These are phyloP conservation scores for Rhodotorula sp. DNA, from an alignment of 1,284 basidiomycete species.

Conservation along the genomic window DNA sequence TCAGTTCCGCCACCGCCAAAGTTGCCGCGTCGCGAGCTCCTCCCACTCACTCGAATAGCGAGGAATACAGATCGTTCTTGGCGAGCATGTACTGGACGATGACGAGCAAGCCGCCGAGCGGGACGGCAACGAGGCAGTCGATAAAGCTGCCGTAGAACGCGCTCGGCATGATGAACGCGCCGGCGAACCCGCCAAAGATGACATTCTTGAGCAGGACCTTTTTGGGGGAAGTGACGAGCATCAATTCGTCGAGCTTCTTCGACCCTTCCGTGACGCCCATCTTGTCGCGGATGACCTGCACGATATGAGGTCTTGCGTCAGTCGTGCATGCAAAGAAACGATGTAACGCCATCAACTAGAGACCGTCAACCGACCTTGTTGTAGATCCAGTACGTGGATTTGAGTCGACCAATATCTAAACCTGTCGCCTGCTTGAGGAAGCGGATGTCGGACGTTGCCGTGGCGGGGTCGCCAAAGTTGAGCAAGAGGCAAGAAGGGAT, in stretches of 20 bases:
- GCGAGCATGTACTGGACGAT: conserved; percentile 65
- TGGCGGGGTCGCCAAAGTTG: conserved; percentile 75
- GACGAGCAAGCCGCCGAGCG: conserved; percentile 77
- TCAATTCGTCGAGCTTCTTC: conserved; percentile 67
- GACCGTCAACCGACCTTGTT: conserved; percentile 56
- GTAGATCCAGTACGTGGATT: conserved; percentile 71
- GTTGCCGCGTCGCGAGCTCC: background rate
- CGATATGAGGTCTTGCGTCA: conserved; percentile 40
- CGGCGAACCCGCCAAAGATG: conserved; percentile 75
- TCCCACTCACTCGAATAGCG: conserved; percentile 64
- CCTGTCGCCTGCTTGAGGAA: conserved; percentile 72
- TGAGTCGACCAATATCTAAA: conserved; percentile 72
- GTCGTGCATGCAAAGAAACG: background rate
- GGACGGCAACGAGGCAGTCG: conserved; percentile 70
- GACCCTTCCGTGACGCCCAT: conserved; percentile 76
- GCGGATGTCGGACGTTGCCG: conserved; percentile 74
- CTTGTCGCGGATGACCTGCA: conserved; percentile 55
- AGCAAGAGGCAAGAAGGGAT: conserved; percentile 64
- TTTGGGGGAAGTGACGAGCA: conserved; percentile 56
- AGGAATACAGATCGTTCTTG: conserved; percentile 73
- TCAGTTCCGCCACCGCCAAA: background rate
- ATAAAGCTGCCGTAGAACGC: conserved; percentile 72
- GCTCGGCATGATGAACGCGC: conserved; percentile 61
- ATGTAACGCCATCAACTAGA: background rate
- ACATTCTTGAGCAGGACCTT: conserved; percentile 67